These are phyloP conservation scores for Mangifera indica DNA, from an alignment of 345 rosid genomes.

Conservation along the genomic window DNA sequence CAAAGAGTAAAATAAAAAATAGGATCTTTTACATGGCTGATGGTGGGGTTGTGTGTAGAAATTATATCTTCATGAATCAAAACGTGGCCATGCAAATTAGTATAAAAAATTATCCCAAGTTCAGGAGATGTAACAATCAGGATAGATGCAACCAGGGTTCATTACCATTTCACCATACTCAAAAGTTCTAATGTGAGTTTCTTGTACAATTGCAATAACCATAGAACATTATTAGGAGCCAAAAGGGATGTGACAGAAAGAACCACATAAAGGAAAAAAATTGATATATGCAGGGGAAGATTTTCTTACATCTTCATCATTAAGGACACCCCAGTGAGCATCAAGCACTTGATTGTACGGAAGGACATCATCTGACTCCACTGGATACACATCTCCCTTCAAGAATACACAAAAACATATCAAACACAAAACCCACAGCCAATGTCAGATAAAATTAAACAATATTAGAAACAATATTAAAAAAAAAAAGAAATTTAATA, in stretches of 20 bases:
- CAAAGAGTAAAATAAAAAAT: background rate
- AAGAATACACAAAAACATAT: constrained; percentile 12
- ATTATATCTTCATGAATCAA: background rate
- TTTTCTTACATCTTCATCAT: constrained; percentile 61
- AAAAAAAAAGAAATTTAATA: background rate
- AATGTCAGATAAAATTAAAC: background rate
- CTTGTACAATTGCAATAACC: background rate
- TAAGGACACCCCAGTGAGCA: constrained; percentile 86
- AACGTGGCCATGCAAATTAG: background rate
- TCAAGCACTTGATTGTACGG: constrained; percentile 59
- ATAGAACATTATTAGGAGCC: background rate
- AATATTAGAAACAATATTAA: background rate
- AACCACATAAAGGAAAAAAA: background rate
- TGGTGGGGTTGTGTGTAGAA: background rate
- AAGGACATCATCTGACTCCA: constrained; percentile 52
- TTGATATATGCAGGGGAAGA: background rate
- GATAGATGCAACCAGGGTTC: too few relatives aligned
- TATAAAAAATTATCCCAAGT: too few relatives aligned
- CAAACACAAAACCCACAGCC: background rate
- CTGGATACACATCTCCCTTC: constrained; percentile 86
- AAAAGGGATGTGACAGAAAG: background rate
- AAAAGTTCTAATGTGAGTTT: background rate
- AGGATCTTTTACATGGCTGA: background rate
- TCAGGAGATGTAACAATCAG: too few relatives aligned
- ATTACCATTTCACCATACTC: background rate